Evolutionary conservation across 2,329 filamentous ascomycete species (phyloP).

Genomic region (Alternaria burnsii): DNA sequence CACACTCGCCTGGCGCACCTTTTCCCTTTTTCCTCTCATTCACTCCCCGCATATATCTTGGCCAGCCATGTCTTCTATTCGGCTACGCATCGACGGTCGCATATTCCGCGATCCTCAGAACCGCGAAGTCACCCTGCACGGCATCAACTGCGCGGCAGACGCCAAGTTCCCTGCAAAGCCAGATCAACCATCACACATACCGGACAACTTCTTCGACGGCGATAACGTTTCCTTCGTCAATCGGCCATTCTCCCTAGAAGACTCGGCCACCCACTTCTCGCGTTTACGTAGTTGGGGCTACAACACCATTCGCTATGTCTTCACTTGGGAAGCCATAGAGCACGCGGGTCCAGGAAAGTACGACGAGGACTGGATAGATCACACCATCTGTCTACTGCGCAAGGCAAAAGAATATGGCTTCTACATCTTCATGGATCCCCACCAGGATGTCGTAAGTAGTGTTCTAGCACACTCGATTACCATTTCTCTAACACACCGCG

Average conservation of each 20-base stretch:
- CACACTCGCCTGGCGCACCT: not conserved
- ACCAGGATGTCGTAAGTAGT: constrained; percentile 87
- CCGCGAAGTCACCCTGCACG: constrained; percentile 86
- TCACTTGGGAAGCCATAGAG: constrained; percentile 99
- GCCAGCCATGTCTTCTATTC: constrained; percentile 72
- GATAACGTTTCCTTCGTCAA: constrained; percentile 90
- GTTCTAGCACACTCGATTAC: constrained; percentile 3
- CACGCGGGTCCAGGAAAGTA: constrained; percentile 89
- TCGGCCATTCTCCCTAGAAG: constrained; percentile 82
- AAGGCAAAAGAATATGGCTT: constrained; percentile 90
- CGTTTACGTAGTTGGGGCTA: constrained; percentile 89
- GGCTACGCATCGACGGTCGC: constrained; percentile 83
- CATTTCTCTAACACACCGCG: constrained; percentile 30
- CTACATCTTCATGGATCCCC: constrained; percentile 97
- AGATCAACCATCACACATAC: constrained; percentile 79
- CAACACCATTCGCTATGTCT: constrained; percentile 95
- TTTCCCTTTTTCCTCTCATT: not conserved
- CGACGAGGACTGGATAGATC: constrained; percentile 91
- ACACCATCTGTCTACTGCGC: constrained; percentile 85
- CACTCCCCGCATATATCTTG: constrained; percentile 4
- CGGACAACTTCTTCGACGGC: constrained; percentile 86
- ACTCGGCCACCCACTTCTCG: constrained; percentile 86
- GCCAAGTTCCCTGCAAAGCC: constrained; percentile 87
- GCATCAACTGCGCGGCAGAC: constrained; percentile 93
- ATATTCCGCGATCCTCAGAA: constrained; percentile 83